Evolutionary conservation across 805 yeast species (phyloP), one percentile per base, ranked within the genome.

Genomic region (Cyberlindnera petersonii): DNA sequence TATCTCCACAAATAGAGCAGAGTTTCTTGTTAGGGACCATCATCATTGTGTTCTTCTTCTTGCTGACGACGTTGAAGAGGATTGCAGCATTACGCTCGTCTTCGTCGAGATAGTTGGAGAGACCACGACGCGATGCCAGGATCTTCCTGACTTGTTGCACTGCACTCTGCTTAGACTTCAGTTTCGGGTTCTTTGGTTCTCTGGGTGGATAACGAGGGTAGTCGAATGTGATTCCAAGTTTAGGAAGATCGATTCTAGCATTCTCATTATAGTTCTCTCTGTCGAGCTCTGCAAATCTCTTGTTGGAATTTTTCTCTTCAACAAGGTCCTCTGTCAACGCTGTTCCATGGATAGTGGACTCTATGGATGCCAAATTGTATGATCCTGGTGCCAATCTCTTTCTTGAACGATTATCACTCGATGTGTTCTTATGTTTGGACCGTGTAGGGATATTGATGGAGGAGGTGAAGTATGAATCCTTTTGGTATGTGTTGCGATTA

Each of bases 1-100:
- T 58, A 34, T 67, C 68, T 2, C 75, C 75, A 54, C 75, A 70
- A 7, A 70, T 68, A 0, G 72, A 61, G 39, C 75, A 70, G 9
- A 69, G 53, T 34, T 69, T 67, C 52, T 66, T 67, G 27, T 59
- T 50, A 13, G 61, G 59, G 10, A 61, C 59, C 30, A 55, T 49
- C 32, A 62, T 56, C 47, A 43, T 43, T 11, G 47, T 43, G 40
- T 46, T 53, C 36, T 50, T 52, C 30, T 60, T 64, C 41, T 61
- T 65, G 5, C 61, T 43, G 14, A 51, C 52, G 8, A 51, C 39
- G 22, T 63, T 55, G 35, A 61, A 42, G 22, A 55, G 43, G 15
- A 50, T 50, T 34, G 65, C 48, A 18, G 63, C 61, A n/a, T 48
- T 49, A 38, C 63, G 61, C 31, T 64, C 71, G 13, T 67, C 60